A percentile compares a stretch with the other conserved stretches of the same genome.
Conservation (phyloP, 169 alveolate genomes). For the Neospora caninum region DNA sequence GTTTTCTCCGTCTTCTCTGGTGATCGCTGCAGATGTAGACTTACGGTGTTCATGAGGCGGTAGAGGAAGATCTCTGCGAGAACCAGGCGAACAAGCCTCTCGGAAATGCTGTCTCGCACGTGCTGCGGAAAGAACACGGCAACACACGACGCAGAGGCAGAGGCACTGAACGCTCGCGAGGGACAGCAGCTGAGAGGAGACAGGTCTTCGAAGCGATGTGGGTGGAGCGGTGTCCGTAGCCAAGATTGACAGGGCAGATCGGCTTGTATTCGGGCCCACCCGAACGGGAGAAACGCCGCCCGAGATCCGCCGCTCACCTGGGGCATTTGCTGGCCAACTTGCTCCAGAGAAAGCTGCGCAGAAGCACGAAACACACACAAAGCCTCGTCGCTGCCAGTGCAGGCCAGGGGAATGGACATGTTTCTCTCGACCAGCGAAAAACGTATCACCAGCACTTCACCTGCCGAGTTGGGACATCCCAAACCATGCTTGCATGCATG, state of each 20-base stretch:
- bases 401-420: no score
- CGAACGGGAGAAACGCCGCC: no score
- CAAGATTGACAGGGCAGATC: no score
- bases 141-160: background rate
- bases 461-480: no score
- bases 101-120: constrained; percentile 11
- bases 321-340: background rate
- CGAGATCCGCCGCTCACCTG: background rate
- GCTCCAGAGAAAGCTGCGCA: background rate
- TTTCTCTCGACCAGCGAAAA: no score
- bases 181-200: no score
- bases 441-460: no score
- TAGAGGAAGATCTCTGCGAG: constrained; percentile 30
- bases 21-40: background rate
- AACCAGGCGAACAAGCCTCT: constrained; percentile 15
- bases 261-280: no score
- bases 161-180: background rate
- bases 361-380: background rate
- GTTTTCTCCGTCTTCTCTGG: no score
- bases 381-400: background rate
- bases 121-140: background rate
- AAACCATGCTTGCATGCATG: no score
- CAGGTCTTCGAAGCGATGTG: no score
- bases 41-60: constrained; percentile 23
- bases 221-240: no score